Evolutionary conservation across 1,139 yeast genomes (phyloP).

Genomic region (Pichia terricola): DNA sequence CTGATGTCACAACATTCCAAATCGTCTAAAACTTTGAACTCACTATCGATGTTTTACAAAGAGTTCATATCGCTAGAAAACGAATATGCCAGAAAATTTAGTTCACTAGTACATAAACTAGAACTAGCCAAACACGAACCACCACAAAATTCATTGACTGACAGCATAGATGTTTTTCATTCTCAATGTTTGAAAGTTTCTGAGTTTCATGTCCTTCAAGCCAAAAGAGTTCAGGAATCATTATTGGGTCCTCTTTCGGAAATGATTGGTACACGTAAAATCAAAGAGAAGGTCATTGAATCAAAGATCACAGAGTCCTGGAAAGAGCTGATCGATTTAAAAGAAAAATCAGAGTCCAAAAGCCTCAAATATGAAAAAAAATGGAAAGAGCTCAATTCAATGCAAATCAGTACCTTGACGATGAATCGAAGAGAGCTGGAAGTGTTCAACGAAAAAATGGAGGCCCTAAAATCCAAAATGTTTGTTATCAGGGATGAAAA

Average conservation of each 20-base stretch:
- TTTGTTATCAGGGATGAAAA: constrained; percentile 46
- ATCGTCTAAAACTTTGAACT: constrained; percentile 32
- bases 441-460: constrained; percentile 51
- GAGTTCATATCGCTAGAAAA: constrained; percentile 57
- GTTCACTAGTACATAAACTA: constrained; percentile 38
- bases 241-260: constrained; percentile 35
- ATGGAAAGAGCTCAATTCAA: constrained; percentile 49
- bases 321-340: constrained; percentile 31
- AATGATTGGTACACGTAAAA: constrained; percentile 33
- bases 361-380: constrained; percentile 50
- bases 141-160: constrained; percentile 40
- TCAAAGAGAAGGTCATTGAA: constrained; percentile 38
- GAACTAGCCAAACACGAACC: constrained; percentile 50
- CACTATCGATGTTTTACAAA: constrained; percentile 36
- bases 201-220: constrained; percentile 37
- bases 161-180: constrained; percentile 50
- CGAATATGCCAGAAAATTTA: constrained; percentile 54
- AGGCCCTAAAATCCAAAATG: constrained; percentile 43
- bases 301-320: constrained; percentile 33
- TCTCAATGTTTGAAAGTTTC: constrained; percentile 46
- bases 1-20: constrained; percentile 41
- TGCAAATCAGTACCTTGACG: constrained; percentile 55
- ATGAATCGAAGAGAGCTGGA: constrained; percentile 76
- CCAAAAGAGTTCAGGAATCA: constrained; percentile 31
- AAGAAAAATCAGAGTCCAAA: constrained; percentile 30